Evolutionary conservation across 345 rosid species (phyloP).

Genomic region (Arabidopsis arenosa): DNA sequence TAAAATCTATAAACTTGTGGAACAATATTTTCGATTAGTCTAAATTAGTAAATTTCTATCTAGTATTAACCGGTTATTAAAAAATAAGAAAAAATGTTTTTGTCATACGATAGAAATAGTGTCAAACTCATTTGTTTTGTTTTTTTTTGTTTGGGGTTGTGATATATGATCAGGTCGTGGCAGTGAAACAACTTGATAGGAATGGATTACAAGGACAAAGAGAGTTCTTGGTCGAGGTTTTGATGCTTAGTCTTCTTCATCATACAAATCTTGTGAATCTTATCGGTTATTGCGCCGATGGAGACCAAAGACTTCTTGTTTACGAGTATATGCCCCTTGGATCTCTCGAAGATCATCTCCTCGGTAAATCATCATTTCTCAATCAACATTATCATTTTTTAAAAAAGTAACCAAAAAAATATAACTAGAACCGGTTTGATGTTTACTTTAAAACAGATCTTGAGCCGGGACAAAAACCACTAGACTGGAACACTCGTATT

Average conservation of each 20-base stretch:
- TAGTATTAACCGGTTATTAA: too few species aligned
- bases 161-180: constrained; percentile 56
- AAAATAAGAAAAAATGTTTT: too few species aligned
- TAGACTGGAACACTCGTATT: constrained; percentile 79
- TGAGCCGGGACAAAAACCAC: constrained; percentile 53
- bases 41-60: too few species aligned
- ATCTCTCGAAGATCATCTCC: constrained; percentile 82
- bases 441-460: constrained; percentile 52
- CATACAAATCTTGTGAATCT: constrained; percentile 90
- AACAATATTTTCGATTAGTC: too few species aligned
- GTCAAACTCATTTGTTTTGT: too few species aligned
- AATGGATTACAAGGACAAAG: constrained; percentile 87
- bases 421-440: constrained; percentile 11
- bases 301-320: constrained; percentile 92
- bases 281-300: constrained; percentile 88
- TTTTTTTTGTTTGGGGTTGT: too few species aligned
- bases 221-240: constrained; percentile 90
- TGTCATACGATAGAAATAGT: too few species aligned
- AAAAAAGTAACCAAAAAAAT: background rate
- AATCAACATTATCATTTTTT: background rate
- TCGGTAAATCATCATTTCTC: constrained; percentile 54
- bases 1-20: constrained; percentile 13
- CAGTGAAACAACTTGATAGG: constrained; percentile 92
- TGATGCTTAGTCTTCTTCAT: constrained; percentile 90
- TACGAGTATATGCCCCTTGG: constrained; percentile 93